A percentile compares a stretch with the other conserved stretches of the same genome.
These are phyloP conservation scores for Lactarius hatsudake DNA, from an alignment of 768 basidiomycete genomes.

Conservation along the genomic window DNA sequence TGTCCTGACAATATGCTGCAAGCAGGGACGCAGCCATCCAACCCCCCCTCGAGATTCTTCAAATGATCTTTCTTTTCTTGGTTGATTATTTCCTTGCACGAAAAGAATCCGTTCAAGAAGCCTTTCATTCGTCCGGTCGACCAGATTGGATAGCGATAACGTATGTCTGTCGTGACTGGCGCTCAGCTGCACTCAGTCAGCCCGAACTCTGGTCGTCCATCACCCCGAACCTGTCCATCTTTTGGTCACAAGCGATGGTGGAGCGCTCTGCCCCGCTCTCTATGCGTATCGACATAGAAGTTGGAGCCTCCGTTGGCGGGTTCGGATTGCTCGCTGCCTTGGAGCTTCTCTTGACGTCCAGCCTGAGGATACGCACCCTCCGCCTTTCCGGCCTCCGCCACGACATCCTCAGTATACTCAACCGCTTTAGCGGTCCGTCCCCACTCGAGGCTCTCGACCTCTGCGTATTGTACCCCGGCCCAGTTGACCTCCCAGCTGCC, in stretches of 20 bases:
- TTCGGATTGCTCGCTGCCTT: constrained; percentile 15
- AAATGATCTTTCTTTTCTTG: constrained; percentile 6
- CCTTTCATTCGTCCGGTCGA: too few relatives aligned
- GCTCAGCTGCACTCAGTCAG: constrained; percentile 16
- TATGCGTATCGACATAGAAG: neutral
- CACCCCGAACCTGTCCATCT: constrained; percentile 12
- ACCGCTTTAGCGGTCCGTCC: constrained; percentile 11
- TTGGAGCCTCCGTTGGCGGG: too few relatives aligned
- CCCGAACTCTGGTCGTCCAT: constrained; percentile 20
- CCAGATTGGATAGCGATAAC: constrained; percentile 16
- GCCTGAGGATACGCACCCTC: constrained; percentile 4
- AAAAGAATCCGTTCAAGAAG: too few relatives aligned
- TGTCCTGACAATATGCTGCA: neutral
- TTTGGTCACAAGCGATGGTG: constrained; percentile 18
- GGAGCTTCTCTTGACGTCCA: constrained; percentile 4
- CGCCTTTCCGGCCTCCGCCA: constrained; percentile 13
- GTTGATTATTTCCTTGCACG: neutral
- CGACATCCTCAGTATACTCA: constrained; percentile 11
- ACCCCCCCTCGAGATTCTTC: constrained; percentile 19
- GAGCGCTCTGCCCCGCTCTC: constrained; percentile 20
- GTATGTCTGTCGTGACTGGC: constrained; percentile 18
- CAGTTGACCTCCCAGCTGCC: constrained; percentile 3
- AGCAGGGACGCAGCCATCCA: neutral
- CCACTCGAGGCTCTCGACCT: constrained; percentile 1
- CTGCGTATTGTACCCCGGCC: neutral